phyloP scores from a whole-genome alignment of 2,329 filamentous ascomycete genomes.

The Rhinocladiella mackenziei region DNA sequence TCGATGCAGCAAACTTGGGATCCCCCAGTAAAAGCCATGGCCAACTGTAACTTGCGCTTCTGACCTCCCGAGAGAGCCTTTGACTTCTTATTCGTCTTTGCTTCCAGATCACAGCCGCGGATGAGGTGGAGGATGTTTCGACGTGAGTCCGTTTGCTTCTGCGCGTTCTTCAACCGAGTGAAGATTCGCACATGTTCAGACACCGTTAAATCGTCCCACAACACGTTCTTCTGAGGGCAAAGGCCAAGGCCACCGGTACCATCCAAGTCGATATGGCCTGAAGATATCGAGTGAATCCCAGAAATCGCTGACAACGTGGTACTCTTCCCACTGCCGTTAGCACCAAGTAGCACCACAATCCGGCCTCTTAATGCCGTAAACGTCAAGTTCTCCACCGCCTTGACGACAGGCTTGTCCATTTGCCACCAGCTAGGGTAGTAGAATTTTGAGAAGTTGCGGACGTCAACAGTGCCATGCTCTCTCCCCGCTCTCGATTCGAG shows the following conservation, averaged over 20 bases:
- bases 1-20: slow-evolving; percentile 86
- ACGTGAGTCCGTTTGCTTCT: slow-evolving; percentile 14
- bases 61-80: slow-evolving; percentile 84
- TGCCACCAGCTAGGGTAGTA: slow-evolving; percentile 62
- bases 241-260: slow-evolving; percentile 77
- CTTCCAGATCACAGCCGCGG: slow-evolving; percentile 65
- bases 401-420: slow-evolving; percentile 62
- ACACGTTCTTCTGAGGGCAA: slow-evolving; percentile 88
- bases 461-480: no score
- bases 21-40: slow-evolving; percentile 92
- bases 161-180: slow-evolving; percentile 68
- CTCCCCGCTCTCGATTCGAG: slow-evolving; percentile 57
- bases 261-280: slow-evolving; percentile 72
- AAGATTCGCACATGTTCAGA: slow-evolving; percentile 81
- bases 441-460: slow-evolving; percentile 84
- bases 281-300: slow-evolving; percentile 71
- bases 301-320: slow-evolving; percentile 86
- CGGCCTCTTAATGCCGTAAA: slow-evolving; percentile 71
- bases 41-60: slow-evolving; percentile 85
- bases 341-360: slow-evolving; percentile 80
- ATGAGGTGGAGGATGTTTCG: slow-evolving; percentile 54
- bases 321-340: slow-evolving; percentile 86
- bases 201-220: slow-evolving; percentile 86
- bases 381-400: slow-evolving; percentile 72
- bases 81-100: slow-evolving; percentile 68